Evolutionary conservation across 2,329 filamentous ascomycete species (phyloP).

Genomic region (Aspergillus transmontanensis): DNA sequence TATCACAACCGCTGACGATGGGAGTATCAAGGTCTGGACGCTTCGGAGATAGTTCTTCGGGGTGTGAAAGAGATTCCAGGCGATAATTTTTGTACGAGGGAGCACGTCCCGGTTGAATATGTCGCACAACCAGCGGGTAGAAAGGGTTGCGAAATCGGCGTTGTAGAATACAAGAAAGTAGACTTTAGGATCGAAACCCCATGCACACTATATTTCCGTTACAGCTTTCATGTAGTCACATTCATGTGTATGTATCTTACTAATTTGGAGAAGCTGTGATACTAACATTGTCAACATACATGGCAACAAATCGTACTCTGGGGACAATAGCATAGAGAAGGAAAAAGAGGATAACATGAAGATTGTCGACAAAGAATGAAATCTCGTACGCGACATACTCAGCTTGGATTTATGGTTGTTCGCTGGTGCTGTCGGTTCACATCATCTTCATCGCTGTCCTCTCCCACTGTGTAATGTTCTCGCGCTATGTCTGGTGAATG

Average conservation of each 20-base stretch:
- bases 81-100: background rate
- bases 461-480: conserved; percentile 53
- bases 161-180: background rate
- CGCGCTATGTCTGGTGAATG: conserved; percentile 38
- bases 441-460: conserved; percentile 46
- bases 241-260: conserved; percentile 8
- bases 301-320: background rate
- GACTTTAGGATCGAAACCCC: background rate
- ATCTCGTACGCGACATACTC: conserved; percentile 9
- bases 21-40: conserved; percentile 81
- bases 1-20: conserved; percentile 90
- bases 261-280: conserved; percentile 1
- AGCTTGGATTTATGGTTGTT: conserved; percentile 11
- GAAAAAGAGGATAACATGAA: conserved; percentile 10
- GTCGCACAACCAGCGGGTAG: background rate
- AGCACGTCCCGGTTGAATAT: background rate
- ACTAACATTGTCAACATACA: conserved; percentile 2
- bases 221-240: background rate
- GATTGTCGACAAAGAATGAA: conserved; percentile 9
- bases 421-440: conserved; percentile 15
- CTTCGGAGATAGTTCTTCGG: conserved; percentile 38
- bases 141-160: background rate
- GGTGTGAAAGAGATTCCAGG: background rate
- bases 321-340: background rate
- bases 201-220: background rate